Conservation (phyloP, 352 stramenopile genomes). For the Peronospora farinosa region DNA sequence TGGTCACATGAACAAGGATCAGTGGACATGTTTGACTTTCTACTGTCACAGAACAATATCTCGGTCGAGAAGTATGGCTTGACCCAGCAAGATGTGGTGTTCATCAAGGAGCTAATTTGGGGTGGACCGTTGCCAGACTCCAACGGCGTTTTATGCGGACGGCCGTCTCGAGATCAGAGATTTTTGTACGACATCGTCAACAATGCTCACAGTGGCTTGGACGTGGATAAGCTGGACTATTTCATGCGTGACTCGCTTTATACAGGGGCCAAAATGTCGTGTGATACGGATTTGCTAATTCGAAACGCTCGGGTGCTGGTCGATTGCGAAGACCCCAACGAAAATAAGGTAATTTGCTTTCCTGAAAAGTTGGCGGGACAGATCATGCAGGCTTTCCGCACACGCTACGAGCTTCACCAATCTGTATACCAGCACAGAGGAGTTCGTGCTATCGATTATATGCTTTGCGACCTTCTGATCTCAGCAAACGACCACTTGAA, state of each 20-base stretch:
- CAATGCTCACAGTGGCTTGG: constrained; percentile 77
- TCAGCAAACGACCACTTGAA: constrained; percentile 53
- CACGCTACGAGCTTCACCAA: constrained; percentile 82
- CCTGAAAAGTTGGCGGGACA: constrained; percentile 80
- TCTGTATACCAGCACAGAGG: constrained; percentile 85
- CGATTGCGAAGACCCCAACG: constrained; percentile 39
- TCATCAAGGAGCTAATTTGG: constrained; percentile 80
- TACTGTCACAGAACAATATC: constrained; percentile 54
- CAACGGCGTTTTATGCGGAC: constrained; percentile 30
- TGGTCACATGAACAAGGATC: constrained; percentile 78
- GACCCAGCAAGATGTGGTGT: constrained; percentile 43
- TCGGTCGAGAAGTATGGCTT: constrained; percentile 49
- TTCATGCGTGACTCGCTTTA: constrained; percentile 80
- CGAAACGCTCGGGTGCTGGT: constrained; percentile 60
- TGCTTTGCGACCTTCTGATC: constrained; percentile 79
- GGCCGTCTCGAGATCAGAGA: constrained; percentile 32
- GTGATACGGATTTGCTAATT: constrained; percentile 72
- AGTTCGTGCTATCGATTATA: constrained; percentile 81
- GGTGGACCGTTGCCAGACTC: constrained; percentile 45
- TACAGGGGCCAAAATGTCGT: constrained; percentile 69
- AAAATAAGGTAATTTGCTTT: constrained; percentile 70
- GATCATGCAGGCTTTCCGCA: constrained; percentile 87
- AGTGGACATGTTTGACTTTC: constrained; percentile 65
- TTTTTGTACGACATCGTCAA: constrained; percentile 90
- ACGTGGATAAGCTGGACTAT: constrained; percentile 90